A percentile compares a stretch with the other conserved stretches of the same genome.
phyloP scores from a whole-genome alignment of 495 filamentous ascomycete genomes.

The Trichocladium antarcticum region DNA sequence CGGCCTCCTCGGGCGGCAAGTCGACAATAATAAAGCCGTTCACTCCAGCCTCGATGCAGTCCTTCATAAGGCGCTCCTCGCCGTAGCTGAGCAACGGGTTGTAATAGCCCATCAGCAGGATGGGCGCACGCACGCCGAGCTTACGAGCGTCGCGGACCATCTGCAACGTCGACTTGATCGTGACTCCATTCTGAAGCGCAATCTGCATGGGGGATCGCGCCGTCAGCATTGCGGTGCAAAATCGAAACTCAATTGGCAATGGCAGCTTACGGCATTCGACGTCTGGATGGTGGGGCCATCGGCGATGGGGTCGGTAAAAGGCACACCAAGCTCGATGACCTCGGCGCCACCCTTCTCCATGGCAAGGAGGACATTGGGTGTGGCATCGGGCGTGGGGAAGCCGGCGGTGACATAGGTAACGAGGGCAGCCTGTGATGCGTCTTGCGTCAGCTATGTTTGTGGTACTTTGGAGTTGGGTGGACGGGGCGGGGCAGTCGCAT shows the following conservation, averaged over 20 bases:
- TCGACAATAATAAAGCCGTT: conserved; percentile 98
- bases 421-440: conserved; percentile 48
- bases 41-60: conserved; percentile 76
- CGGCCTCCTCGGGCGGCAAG: conserved; percentile 90
- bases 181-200: conserved; percentile 82
- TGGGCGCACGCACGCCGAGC: conserved; percentile 63
- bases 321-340: conserved; percentile 75
- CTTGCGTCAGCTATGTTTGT: conserved; percentile 8
- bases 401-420: conserved; percentile 96
- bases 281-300: conserved; percentile 92
- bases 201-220: conserved; percentile 12
- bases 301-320: conserved; percentile 96
- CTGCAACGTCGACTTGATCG: conserved; percentile 60
- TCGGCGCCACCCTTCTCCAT: conserved; percentile 91
- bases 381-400: conserved; percentile 72
- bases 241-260: not conserved
- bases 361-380: conserved; percentile 70
- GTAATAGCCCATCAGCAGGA: conserved; percentile 98
- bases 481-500: conserved; percentile 28
- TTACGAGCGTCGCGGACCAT: conserved; percentile 68
- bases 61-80: conserved; percentile 74
- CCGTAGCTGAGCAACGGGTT: conserved; percentile 91
- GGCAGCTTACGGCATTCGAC: conserved; percentile 55
- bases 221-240: conserved; percentile 2
- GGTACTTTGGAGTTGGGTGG: not conserved